Base-by-base conservation (phyloP, 106 monocot species). In the Iris macrosiphon region DNA sequence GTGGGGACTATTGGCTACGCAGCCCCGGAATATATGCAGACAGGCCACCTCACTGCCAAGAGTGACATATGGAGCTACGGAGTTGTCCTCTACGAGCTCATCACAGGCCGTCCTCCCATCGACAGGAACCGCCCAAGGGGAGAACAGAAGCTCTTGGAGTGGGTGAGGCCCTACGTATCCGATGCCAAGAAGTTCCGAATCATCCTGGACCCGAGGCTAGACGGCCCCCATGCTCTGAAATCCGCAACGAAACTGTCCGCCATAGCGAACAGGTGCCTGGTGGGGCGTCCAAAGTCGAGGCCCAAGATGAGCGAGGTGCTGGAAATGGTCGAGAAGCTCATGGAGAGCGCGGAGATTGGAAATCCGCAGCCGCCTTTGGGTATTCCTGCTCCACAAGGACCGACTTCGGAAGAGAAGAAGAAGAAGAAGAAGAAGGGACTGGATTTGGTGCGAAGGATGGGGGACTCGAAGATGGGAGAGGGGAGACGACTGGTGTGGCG, bases 11-110 rank as follows among this genome's bases (percentile, higher is more conserved):
- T 81, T 17, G 91, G 91, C 42, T 92, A 92, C 21, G 82, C 85
- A 17, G 91, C 91, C 21, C 91, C 91, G 0, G 91, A 92, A 45
- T 92, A 92, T 70, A 76, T 92, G 45, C 75, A 71, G 24, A 92
- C 91, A 2, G 91, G 91, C 19, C 72, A 65, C 40, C 69, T 92
- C 17, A 92, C 72, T 7, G 49, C 63, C 2, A 79, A 86, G 63
- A 81, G 81, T 21, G 90, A 91, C 40, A 73, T 82, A 49, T 91
- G 85, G 84, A 85, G 90, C 65, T 91, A 81, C 11, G 90, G 90
- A 4, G 78, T 91, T 27, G 72, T 91, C 22, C 74, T 91, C 17
- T 91, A 85, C 20, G 90, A 85, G 60, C 85, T 91, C 23, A 85
- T 91, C 45, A 85, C 90, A 2, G 90, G 90, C 2, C 78, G 85